These are phyloP conservation scores for Bipolaris oryzae DNA, from an alignment of 2,329 filamentous ascomycete species.

Conservation along the genomic window DNA sequence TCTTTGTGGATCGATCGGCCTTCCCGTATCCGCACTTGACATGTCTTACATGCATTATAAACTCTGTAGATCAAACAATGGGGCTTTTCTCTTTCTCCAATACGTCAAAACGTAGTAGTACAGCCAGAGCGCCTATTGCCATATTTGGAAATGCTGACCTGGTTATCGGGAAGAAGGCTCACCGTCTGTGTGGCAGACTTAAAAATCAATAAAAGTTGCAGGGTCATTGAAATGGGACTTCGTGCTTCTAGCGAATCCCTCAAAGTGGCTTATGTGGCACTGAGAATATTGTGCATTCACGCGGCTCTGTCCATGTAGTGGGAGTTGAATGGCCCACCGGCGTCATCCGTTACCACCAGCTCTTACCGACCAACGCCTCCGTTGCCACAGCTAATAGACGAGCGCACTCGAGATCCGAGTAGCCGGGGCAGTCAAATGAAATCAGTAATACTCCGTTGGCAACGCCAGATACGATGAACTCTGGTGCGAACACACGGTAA, in stretches of 20 bases:
- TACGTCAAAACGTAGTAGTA: background rate
- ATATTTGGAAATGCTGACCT: background rate
- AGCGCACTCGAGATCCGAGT: background rate
- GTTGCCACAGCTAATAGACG: background rate
- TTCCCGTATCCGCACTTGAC: background rate
- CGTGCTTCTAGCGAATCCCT: background rate
- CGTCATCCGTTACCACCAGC: too few species aligned
- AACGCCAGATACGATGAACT: background rate
- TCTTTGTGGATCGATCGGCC: background rate
- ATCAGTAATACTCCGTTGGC: background rate
- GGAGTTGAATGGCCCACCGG: too few species aligned
- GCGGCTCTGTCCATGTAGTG: background rate
- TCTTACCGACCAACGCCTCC: background rate
- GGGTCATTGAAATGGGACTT: background rate
- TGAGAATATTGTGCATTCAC: background rate
- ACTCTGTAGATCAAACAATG: background rate
- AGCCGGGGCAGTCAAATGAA: background rate
- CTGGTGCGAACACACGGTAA: background rate
- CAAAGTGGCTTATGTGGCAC: background rate
- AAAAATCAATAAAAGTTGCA: background rate
- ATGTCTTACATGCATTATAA: background rate
- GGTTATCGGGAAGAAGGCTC: background rate
- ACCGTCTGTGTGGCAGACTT: too few species aligned
- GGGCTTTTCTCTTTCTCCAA: background rate
- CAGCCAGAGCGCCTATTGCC: background rate